These are phyloP conservation scores for Kodamaea sp. DNA, from an alignment of 1,139 yeast species.

Conservation along the genomic window DNA sequence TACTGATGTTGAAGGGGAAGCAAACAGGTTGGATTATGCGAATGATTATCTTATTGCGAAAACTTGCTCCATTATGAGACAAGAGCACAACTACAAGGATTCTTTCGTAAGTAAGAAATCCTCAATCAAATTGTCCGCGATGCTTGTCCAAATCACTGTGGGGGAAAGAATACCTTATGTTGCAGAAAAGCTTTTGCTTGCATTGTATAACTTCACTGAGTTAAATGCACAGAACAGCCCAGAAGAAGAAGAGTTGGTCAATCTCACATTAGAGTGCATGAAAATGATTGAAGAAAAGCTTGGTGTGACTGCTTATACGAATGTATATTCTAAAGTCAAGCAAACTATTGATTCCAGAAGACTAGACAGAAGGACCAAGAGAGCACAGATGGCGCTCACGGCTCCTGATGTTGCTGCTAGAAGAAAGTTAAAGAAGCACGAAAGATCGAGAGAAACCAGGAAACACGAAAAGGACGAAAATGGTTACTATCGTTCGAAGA, in stretches of 20 bases:
- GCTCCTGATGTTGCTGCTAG: conserved; percentile 83
- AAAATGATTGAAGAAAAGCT: conserved; percentile 66
- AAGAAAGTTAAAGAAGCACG: conserved; percentile 75
- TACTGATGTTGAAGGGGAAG: conserved; percentile 17
- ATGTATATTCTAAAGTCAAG: conserved; percentile 63
- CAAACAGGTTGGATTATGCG: conserved; percentile 38
- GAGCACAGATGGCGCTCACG: conserved; percentile 73
- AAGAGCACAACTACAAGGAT: conserved; percentile 54
- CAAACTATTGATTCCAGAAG: conserved; percentile 62
- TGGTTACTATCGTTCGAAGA: conserved; percentile 71
- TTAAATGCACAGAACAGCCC: conserved; percentile 36
- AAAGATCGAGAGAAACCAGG: conserved; percentile 73
- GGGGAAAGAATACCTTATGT: conserved; percentile 37
- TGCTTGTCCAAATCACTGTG: conserved; percentile 50
- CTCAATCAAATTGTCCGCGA: conserved; percentile 60
- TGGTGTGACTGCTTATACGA: conserved; percentile 74
- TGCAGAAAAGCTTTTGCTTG: conserved; percentile 54
- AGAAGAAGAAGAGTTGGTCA: conserved; percentile 53
- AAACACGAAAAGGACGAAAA: conserved; percentile 72
- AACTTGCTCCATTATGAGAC: conserved; percentile 63
- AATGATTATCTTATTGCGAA: conserved; percentile 65
- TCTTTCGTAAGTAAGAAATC: conserved; percentile 63
- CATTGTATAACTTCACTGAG: conserved; percentile 60
- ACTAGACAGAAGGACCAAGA: conserved; percentile 70
- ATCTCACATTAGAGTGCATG: conserved; percentile 67